These are phyloP conservation scores for Musa troglodytarum DNA, from an alignment of 176 grass and related monocot genomes.

Conservation along the genomic window DNA sequence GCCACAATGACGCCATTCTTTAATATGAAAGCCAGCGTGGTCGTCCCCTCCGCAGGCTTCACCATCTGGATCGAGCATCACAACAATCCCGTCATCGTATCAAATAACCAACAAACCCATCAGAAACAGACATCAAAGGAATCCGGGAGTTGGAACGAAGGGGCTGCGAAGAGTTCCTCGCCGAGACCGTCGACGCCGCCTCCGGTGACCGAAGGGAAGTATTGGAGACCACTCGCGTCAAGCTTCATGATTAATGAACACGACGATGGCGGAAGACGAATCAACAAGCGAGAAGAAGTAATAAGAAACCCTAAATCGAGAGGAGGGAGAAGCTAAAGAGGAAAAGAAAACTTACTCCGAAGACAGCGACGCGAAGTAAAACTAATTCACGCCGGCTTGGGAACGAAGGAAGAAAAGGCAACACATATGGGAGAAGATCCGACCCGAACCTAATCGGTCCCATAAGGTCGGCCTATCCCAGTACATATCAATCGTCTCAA, in stretches of 20 bases:
- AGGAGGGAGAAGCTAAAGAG: neutral
- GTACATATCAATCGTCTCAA: too few species aligned
- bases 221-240: neutral
- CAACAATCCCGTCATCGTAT: neutral
- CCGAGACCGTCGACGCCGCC: neutral
- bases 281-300: too few species aligned
- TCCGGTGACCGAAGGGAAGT: neutral
- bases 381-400: neutral
- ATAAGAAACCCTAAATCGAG: neutral
- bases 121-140: neutral
- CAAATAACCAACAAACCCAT: neutral
- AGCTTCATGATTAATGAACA: neutral
- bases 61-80: slow-evolving; percentile 29
- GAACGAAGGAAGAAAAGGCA: neutral
- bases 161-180: neutral
- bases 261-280: neutral
- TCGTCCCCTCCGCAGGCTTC: slow-evolving; percentile 65
- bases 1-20: slow-evolving; percentile 87
- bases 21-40: slow-evolving; percentile 89
- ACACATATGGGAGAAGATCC: neutral
- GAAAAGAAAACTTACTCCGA: neutral
- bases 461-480: too few species aligned
- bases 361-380: neutral
- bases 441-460: too few species aligned
- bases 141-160: neutral